Evolutionary conservation across 2,329 filamentous ascomycete genomes (phyloP).

Genomic region (Cordyceps fumosorosea): DNA sequence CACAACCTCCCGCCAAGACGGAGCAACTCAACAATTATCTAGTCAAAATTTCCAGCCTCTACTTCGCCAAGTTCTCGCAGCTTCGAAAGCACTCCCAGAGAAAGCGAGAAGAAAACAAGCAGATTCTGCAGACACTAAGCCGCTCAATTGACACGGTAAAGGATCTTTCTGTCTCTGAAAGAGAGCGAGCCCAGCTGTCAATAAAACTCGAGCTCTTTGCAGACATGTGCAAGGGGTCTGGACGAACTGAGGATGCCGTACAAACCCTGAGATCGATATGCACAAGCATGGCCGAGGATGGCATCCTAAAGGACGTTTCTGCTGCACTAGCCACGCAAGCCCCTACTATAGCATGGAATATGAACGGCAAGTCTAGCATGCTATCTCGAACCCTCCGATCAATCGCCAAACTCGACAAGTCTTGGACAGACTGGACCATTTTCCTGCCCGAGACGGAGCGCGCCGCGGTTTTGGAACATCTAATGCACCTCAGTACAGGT

Average conservation of each 20-base stretch:
- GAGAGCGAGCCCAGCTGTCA: slow-evolving; percentile 51
- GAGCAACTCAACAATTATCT: slow-evolving; percentile 41
- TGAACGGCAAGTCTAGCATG: slow-evolving; percentile 40
- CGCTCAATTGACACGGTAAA: slow-evolving; percentile 59
- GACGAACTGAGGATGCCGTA: slow-evolving; percentile 50
- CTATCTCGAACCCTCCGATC: slow-evolving; percentile 54
- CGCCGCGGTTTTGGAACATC: slow-evolving; percentile 53
- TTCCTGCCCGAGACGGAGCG: slow-evolving; percentile 45
- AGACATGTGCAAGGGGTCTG: slow-evolving; percentile 49
- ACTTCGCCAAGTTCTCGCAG: slow-evolving; percentile 56
- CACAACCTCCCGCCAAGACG: slow-evolving; percentile 21
- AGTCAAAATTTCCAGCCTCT: slow-evolving; percentile 64
- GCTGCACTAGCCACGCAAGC: slow-evolving; percentile 42
- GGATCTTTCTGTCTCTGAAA: slow-evolving; percentile 46
- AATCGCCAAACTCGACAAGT: slow-evolving; percentile 52
- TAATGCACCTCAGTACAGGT: slow-evolving; percentile 43
- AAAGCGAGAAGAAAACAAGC: slow-evolving; percentile 30
- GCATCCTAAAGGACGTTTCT: slow-evolving; percentile 48
- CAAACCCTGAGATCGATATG: slow-evolving; percentile 55
- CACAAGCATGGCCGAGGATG: slow-evolving; percentile 52
- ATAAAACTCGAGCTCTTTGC: slow-evolving; percentile 62
- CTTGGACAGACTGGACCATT: slow-evolving; percentile 50
- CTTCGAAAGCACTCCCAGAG: slow-evolving; percentile 39
- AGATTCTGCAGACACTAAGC: slow-evolving; percentile 50
- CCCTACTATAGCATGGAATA: slow-evolving; percentile 46